These are phyloP conservation scores for Barnettozyma wickerhamii DNA, from an alignment of 805 yeast species.

Conservation along the genomic window DNA sequence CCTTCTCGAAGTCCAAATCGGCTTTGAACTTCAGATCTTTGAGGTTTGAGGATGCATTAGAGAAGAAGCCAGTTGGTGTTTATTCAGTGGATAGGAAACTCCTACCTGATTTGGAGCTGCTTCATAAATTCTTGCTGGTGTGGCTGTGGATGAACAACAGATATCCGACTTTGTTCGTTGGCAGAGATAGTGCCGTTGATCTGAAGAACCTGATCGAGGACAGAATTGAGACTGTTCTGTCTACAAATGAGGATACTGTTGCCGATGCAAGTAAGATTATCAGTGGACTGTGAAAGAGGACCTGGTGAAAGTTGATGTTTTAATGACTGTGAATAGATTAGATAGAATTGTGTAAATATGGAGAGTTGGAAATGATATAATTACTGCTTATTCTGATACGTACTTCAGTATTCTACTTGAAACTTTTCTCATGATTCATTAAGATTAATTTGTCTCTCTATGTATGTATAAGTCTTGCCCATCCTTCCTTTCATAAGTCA, in stretches of 20 bases:
- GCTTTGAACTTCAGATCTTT: slow-evolving; percentile 45
- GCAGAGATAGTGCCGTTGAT: slow-evolving; percentile 67
- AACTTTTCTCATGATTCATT: too few species aligned
- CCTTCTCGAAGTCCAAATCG: slow-evolving; percentile 42
- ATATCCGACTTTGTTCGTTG: slow-evolving; percentile 78
- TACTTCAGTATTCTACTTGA: too few species aligned
- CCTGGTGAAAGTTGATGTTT: too few species aligned
- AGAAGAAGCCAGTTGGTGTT: not conserved
- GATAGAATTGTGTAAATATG: too few species aligned
- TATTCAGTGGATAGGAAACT: slow-evolving; percentile 5
- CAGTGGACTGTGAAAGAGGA: too few species aligned
- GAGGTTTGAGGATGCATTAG: slow-evolving; percentile 7
- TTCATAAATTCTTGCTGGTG: slow-evolving; percentile 62
- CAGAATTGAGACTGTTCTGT: slow-evolving; percentile 36
- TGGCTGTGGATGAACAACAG: slow-evolving; percentile 86
- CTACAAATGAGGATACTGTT: slow-evolving; percentile 1
- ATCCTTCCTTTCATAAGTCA: not conserved
- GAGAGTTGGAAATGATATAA: too few species aligned
- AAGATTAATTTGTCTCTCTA: too few species aligned
- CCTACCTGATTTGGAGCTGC: slow-evolving; percentile 44
- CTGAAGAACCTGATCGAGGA: slow-evolving; percentile 65
- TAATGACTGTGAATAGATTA: too few species aligned
- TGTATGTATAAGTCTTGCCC: too few species aligned
- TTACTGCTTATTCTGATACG: too few species aligned
- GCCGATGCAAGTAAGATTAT: too few species aligned